Conservation (phyloP, 129 eudicot genomes). For the Ambrosia trifida region DNA sequence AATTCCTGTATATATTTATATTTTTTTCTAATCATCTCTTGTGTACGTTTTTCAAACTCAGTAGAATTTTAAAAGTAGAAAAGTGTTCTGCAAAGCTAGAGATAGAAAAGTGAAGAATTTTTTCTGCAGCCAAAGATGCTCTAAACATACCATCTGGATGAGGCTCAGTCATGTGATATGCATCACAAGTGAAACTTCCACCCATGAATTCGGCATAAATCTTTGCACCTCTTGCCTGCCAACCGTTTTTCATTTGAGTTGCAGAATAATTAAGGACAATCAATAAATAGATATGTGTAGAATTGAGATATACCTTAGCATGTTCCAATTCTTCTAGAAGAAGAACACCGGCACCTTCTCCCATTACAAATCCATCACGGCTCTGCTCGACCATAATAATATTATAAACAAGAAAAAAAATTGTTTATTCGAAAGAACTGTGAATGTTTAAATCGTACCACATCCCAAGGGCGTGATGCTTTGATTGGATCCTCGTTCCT, state of each 20-base stretch:
- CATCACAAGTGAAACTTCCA: slow-evolving; percentile 47
- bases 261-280: slow-evolving; percentile 13
- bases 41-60: not conserved
- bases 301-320: slow-evolving; percentile 38
- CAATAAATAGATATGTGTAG: not conserved
- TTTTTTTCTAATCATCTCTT: not conserved
- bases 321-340: slow-evolving; percentile 42
- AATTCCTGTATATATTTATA: not conserved
- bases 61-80: not conserved
- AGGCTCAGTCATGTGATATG: slow-evolving; percentile 38
- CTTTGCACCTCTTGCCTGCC: slow-evolving; percentile 52
- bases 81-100: not conserved
- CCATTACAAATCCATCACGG: slow-evolving; percentile 60
- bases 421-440: not conserved
- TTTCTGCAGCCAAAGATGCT: not conserved
- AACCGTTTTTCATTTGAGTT: slow-evolving; percentile 8
- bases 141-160: slow-evolving; percentile 36
- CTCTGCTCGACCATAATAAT: slow-evolving; percentile 23
- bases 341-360: slow-evolving; percentile 61
- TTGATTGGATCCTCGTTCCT: slow-evolving; percentile 44
- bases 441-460: slow-evolving; percentile 9
- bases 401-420: not conserved
- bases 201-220: slow-evolving; percentile 48
- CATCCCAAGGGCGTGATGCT: slow-evolving; percentile 62
- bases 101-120: not conserved